Percentiles rank a stretch among this genome's conserved stretches.
Evolutionary conservation across 2,329 filamentous ascomycete species (phyloP).

Genomic region (Talaromyces sp.): DNA sequence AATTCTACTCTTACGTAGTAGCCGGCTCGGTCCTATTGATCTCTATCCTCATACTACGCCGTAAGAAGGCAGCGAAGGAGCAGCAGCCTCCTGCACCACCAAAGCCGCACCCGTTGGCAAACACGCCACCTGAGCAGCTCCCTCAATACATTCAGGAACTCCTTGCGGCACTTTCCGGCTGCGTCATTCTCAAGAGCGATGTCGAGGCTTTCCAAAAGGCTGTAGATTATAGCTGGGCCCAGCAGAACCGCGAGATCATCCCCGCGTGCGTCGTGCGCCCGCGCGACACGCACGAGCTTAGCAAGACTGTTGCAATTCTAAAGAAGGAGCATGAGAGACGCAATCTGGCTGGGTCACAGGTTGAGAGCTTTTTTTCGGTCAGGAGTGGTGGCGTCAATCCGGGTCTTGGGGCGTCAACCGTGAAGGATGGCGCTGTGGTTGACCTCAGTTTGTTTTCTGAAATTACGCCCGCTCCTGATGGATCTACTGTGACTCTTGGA

Average conservation of each 20-base stretch:
- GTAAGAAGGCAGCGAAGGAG: not conserved
- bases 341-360: not conserved
- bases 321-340: slow-evolving; percentile 6
- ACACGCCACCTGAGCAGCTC: slow-evolving; percentile 9
- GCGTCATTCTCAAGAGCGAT: slow-evolving; percentile 3
- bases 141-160: slow-evolving; percentile 11
- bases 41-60: not conserved
- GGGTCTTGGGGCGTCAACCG: slow-evolving; percentile 7
- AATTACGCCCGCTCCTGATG: slow-evolving; percentile 1
- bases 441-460: slow-evolving; percentile 9
- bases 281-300: slow-evolving; percentile 9
- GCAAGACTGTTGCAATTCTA: slow-evolving; percentile 6
- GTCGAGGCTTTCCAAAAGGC: slow-evolving; percentile 6
- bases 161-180: not conserved
- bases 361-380: slow-evolving; percentile 4
- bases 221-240: slow-evolving; percentile 9
- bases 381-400: slow-evolving; percentile 10
- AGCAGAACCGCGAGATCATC: slow-evolving; percentile 15
- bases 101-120: slow-evolving; percentile 9
- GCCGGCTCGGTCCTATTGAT: slow-evolving; percentile 1
- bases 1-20: not conserved
- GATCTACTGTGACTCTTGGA: slow-evolving; percentile 6
- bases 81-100: not conserved
- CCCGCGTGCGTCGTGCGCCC: slow-evolving; percentile 9
- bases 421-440: slow-evolving; percentile 10